These are phyloP conservation scores for Harringtonia lauricola DNA, from an alignment of 2,329 filamentous ascomycete genomes.

Conservation along the genomic window DNA sequence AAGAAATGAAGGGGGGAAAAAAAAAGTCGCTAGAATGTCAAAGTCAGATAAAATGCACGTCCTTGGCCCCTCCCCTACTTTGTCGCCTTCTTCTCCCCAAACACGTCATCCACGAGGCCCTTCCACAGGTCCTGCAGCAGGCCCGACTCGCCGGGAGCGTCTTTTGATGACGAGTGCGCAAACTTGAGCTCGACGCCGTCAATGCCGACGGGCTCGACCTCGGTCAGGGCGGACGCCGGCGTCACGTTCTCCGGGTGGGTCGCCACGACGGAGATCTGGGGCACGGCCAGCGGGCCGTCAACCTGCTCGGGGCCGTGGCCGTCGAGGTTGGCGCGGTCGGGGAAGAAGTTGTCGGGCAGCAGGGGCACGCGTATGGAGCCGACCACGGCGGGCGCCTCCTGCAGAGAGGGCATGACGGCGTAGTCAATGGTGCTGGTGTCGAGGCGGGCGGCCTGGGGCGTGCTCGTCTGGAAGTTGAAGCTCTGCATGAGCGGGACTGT, in stretches of 20 bases:
- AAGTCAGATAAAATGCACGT: no score
- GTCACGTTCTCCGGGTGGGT: conserved; percentile 41
- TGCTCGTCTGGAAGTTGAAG: conserved; percentile 47
- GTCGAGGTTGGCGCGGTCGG: conserved; percentile 27
- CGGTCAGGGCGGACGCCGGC: conserved; percentile 37
- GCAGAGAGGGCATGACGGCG: conserved; percentile 36
- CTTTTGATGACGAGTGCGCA: conserved; percentile 25
- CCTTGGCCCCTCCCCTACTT: no score
- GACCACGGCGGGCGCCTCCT: conserved; percentile 20
- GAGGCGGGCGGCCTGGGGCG: conserved; percentile 23
- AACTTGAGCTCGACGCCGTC: conserved; percentile 47
- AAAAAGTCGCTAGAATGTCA: no score
- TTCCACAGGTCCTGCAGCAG: conserved; percentile 46
- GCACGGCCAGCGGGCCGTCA: conserved; percentile 28
- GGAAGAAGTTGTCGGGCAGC: conserved; percentile 45
- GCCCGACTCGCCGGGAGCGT: conserved; percentile 19
- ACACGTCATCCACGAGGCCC: conserved; percentile 26
- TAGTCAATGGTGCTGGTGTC: conserved; percentile 35
- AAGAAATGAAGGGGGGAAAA: no score
- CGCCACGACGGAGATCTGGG: conserved; percentile 44
- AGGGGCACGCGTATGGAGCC: conserved; percentile 43
- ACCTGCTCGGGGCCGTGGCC: conserved; percentile 30
- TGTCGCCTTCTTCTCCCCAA: no score
- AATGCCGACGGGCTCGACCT: conserved; percentile 46
- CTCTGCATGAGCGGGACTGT: conserved; percentile 52